Percentiles rank a stretch among this genome's conserved stretches.
phyloP scores from a whole-genome alignment of 257 asterid species.

The Plantago elongata region DNA sequence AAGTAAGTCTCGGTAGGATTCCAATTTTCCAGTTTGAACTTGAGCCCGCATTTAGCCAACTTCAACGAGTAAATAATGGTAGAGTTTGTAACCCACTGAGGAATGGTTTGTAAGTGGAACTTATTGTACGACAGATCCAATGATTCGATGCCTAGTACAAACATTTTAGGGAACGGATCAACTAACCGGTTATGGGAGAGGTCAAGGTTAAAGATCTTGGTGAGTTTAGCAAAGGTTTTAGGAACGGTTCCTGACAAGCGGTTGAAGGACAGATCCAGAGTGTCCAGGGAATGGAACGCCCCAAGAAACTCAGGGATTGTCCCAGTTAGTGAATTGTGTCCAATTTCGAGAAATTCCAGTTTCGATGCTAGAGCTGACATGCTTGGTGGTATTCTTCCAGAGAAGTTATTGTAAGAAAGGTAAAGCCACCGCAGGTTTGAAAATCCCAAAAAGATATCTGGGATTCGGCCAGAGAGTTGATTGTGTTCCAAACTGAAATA shows the following conservation, averaged over 20 bases:
- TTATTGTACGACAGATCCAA: conserved; percentile 67
- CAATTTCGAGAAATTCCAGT: conserved; percentile 47
- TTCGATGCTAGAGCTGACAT: conserved; percentile 37
- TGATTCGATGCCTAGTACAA: conserved; percentile 71
- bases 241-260: conserved; percentile 65
- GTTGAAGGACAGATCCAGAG: conserved; percentile 70
- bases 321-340: conserved; percentile 57
- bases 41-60: conserved; percentile 80
- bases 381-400: conserved; percentile 54
- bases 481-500: conserved; percentile 32
- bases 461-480: conserved; percentile 53
- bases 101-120: conserved; percentile 64
- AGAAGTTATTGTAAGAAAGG: conserved; percentile 42
- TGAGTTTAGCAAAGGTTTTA: conserved; percentile 55
- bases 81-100: conserved; percentile 70
- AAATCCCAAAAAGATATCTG: conserved; percentile 42
- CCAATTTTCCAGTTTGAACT: conserved; percentile 65
- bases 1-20: conserved; percentile 58
- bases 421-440: conserved; percentile 26
- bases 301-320: conserved; percentile 66
- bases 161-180: conserved; percentile 74
- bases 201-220: conserved; percentile 76
- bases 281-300: conserved; percentile 54
- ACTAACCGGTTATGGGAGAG: conserved; percentile 58
- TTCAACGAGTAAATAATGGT: conserved; percentile 63